Evolutionary conservation across 805 yeast species (phyloP), one percentile per base, ranked within the genome.

Genomic region (Candida stauntonica): DNA sequence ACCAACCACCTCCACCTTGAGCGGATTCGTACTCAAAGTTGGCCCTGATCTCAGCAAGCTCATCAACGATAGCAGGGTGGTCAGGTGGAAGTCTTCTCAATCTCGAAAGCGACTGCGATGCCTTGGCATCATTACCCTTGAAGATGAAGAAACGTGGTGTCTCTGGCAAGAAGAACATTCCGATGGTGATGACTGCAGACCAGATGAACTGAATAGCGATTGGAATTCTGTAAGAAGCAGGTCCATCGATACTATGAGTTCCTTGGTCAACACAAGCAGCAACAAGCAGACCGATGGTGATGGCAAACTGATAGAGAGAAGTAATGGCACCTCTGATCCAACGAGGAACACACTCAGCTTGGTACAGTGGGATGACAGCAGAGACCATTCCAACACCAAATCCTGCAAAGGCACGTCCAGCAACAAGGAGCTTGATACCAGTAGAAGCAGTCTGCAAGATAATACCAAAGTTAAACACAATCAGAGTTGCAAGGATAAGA

Each of bases 321-420:
- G 84, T 87, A 45, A 82, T 68, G 15, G 87, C 76, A 50, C 94
- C 94, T 64, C 94, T 71, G 35, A 84, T 75, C 71, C 83, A 79
- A 51, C 73, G 78, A 19, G 93, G 93, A 14, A 87, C 75, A 27
- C 85, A 79, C 60, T 84, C 94, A 23, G 89, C 82, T 64, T 81
- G 86, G 57, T 83, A 84, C 46, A 84, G 60, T 18, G 89, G 87
- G 26, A 84, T 81, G 43, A 77, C 69, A 20, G 88, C 81, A 20
- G 91, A 79, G 17, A 82, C 68, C 20, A 77, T 68, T 45, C 94
- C 94, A 42, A 84, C 84, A 36, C 87, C 85, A 6, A 79, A 46
- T 20, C 89, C 93, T 17, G 84, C 79, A 46, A 85, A 64, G 20
- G 75, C 73, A 55, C 93, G 69, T 32, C 91, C 91, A n/a, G 75